phyloP scores from a whole-genome alignment of 257 asterid species.

The Nicotiana tomentosiformis region DNA sequence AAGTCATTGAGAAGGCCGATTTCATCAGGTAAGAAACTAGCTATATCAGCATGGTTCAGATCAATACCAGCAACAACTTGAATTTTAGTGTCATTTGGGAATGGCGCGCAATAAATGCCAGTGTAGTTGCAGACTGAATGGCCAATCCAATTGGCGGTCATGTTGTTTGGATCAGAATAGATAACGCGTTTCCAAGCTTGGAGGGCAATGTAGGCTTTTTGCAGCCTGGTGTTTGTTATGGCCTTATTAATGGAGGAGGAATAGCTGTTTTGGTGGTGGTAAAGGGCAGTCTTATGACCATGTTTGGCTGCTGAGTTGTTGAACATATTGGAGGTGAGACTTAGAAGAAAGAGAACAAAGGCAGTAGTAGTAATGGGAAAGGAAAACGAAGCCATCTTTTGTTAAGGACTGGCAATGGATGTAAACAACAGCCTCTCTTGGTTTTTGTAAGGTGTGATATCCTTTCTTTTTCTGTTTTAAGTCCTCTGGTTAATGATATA shows the following conservation, averaged over 20 bases:
- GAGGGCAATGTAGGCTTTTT: slow-evolving; percentile 49
- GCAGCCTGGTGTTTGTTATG: slow-evolving; percentile 22
- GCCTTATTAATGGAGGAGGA: slow-evolving; percentile 2
- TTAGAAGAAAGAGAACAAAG: slow-evolving; percentile 27
- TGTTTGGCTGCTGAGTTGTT: slow-evolving; percentile 29
- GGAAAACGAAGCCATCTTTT: slow-evolving; percentile 35
- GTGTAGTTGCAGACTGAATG: slow-evolving; percentile 50
- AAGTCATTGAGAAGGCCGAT: slow-evolving; percentile 61
- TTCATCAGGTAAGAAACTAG: slow-evolving; percentile 57
- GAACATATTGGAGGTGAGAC: slow-evolving; percentile 11
- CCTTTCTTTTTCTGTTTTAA: slow-evolving; percentile 3
- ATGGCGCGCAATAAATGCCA: slow-evolving; percentile 48
- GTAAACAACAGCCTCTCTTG: not conserved
- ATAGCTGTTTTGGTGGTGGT: slow-evolving; percentile 19
- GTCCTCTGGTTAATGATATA: not conserved
- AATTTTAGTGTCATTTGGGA: slow-evolving; percentile 32
- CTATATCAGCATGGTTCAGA: slow-evolving; percentile 58
- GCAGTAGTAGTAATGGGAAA: slow-evolving; percentile 5
- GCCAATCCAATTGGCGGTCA: slow-evolving; percentile 59
- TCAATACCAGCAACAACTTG: slow-evolving; percentile 56
- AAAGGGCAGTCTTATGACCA: slow-evolving; percentile 9
- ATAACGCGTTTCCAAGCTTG: slow-evolving; percentile 64
- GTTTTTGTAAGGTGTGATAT: slow-evolving; percentile 6
- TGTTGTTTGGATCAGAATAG: slow-evolving; percentile 53
- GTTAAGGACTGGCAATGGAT: not conserved